These are phyloP conservation scores for Magnusiomyces fungicola DNA, from an alignment of 1,139 yeast genomes.

Conservation along the genomic window DNA sequence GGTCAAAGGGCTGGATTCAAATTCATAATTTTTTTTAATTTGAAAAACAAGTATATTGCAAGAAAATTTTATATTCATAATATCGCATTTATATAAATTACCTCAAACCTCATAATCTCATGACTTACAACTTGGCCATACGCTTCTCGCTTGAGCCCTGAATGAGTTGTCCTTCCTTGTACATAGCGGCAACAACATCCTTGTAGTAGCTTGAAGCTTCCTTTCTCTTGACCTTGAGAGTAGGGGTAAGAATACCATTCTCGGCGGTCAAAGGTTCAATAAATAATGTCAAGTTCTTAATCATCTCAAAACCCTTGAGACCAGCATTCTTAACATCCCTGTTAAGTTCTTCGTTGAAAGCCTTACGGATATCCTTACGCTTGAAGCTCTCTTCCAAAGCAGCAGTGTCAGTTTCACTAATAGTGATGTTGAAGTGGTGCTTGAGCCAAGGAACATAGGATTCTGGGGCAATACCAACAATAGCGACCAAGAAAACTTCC, in stretches of 20 bases:
- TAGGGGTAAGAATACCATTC: constrained; percentile 64
- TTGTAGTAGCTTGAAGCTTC: constrained; percentile 48
- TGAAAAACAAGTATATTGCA: too few relatives aligned
- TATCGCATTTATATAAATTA: not conserved
- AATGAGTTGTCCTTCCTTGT: constrained; percentile 46
- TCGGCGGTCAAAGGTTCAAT: constrained; percentile 62
- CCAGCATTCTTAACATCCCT: constrained; percentile 27
- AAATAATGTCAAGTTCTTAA: constrained; percentile 52
- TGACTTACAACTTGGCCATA: not conserved
- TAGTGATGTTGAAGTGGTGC: constrained; percentile 19
- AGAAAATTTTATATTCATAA: not conserved
- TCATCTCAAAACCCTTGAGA: constrained; percentile 49
- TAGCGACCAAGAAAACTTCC: constrained; percentile 52
- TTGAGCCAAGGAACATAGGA: constrained; percentile 28
- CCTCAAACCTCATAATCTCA: not conserved
- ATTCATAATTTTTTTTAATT: too few relatives aligned
- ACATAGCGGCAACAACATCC: constrained; percentile 44
- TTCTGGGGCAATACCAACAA: constrained; percentile 53
- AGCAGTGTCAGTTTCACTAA: constrained; percentile 26
- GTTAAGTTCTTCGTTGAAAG: constrained; percentile 31
- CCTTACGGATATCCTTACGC: constrained; percentile 29
- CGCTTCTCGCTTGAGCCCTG: not conserved
- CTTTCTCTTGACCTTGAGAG: constrained; percentile 63
- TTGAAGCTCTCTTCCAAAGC: constrained; percentile 27
- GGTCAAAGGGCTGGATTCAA: too few relatives aligned